Percentiles rank a stretch among this genome's conserved stretches.
Conservation (phyloP, 768 basidiomycete species). For the Suillus spraguei region DNA sequence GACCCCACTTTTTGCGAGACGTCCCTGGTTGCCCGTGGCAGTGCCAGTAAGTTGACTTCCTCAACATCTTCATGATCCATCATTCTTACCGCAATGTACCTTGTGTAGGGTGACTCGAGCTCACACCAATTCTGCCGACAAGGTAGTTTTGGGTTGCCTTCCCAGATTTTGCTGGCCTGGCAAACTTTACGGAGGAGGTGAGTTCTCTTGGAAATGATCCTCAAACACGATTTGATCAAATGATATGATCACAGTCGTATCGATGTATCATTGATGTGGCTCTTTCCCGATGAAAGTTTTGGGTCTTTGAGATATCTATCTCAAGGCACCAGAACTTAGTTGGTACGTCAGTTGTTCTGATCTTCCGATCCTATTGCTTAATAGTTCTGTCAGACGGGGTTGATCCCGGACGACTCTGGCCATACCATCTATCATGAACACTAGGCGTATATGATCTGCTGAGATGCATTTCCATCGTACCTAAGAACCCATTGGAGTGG, state of each 20-base stretch:
- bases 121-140: neutral
- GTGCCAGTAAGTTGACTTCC: neutral
- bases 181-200: neutral
- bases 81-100: neutral
- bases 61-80: neutral
- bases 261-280: too few species aligned
- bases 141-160: neutral
- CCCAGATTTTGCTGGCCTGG: neutral
- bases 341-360: neutral
- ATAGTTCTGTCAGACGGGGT: neutral
- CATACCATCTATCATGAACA: neutral
- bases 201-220: neutral
- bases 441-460: neutral
- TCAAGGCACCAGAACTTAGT: neutral
- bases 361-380: neutral
- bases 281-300: neutral
- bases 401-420: neutral
- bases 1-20: conserved; percentile 2
- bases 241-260: neutral
- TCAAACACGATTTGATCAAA: neutral
- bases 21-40: neutral
- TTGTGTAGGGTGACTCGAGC: neutral
- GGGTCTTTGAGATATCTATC: neutral
- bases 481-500: neutral
- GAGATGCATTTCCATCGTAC: neutral